Evolutionary conservation across 306 rosid species (phyloP).

Genomic region (Sphenostylis stenocarpa): DNA sequence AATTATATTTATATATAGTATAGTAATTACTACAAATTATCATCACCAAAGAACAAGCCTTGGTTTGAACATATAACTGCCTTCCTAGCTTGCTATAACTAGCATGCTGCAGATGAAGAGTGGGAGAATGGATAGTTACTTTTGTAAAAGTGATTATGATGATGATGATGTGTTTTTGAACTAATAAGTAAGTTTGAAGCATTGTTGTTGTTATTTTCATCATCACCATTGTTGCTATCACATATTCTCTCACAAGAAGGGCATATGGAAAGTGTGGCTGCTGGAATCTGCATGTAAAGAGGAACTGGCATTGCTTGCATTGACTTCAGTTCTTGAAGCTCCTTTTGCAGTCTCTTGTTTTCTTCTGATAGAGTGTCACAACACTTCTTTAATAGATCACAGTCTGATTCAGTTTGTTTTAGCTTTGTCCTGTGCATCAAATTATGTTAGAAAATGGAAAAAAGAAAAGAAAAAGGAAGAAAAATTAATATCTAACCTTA

Average conservation of each 20-base stretch:
- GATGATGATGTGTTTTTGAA: constrained; percentile 38
- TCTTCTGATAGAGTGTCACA: constrained; percentile 73
- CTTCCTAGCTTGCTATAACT: no score
- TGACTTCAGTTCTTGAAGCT: constrained; percentile 67
- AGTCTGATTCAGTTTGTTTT: constrained; percentile 84
- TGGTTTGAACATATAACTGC: background rate
- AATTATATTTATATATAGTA: constrained; percentile 13
- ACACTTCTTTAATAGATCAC: constrained; percentile 65
- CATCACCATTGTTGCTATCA: constrained; percentile 5
- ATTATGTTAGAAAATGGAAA: background rate
- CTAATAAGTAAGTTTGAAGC: constrained; percentile 33
- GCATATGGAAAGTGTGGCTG: constrained; percentile 71
- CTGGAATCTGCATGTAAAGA: constrained; percentile 66
- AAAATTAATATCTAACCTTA: no score
- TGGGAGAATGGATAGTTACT: constrained; percentile 42
- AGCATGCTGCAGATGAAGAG: constrained; percentile 67
- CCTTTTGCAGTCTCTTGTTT: constrained; percentile 66
- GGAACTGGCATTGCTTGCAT: constrained; percentile 47
- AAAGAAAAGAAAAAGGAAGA: background rate
- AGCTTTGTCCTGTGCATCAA: constrained; percentile 62
- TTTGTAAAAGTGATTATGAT: constrained; percentile 36
- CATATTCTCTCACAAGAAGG: constrained; percentile 74
- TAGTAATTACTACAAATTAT: background rate
- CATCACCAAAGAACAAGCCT: constrained; percentile 13
- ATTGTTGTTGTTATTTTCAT: background rate